These are phyloP conservation scores for Hyphochytrium catenoides DNA, from an alignment of 352 stramenopile genomes.

Conservation along the genomic window DNA sequence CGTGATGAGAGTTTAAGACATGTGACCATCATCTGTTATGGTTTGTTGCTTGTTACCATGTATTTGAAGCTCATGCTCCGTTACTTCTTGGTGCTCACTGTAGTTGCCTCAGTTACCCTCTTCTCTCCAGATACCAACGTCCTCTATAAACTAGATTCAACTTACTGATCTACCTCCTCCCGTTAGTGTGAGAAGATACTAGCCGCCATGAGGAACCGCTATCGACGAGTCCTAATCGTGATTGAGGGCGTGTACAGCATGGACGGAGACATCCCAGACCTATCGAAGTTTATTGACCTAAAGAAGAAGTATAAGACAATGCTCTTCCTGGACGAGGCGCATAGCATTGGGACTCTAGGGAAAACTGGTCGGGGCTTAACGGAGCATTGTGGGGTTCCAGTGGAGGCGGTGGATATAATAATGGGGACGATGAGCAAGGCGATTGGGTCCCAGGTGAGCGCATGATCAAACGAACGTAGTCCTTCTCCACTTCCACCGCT, in stretches of 20 bases:
- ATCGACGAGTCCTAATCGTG: slow-evolving; percentile 40
- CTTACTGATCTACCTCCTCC: no score
- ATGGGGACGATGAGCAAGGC: slow-evolving; percentile 49
- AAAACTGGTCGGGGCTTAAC: slow-evolving; percentile 21
- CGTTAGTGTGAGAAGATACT: slow-evolving; percentile 51
- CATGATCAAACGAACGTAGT: no score
- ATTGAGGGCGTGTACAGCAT: slow-evolving; percentile 37
- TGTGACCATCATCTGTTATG: no score
- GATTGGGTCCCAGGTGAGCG: slow-evolving; percentile 27
- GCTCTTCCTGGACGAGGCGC: slow-evolving; percentile 29
- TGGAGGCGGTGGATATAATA: slow-evolving; percentile 23
- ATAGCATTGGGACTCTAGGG: slow-evolving; percentile 37
- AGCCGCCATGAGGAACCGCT: slow-evolving; percentile 28
- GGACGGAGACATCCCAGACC: slow-evolving; percentile 30
- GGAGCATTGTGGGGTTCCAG: slow-evolving; percentile 21
- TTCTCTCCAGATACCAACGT: no score
- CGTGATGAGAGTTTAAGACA: no score
- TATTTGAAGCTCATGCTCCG: no score
- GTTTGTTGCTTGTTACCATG: no score
- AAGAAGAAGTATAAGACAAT: slow-evolving; percentile 39
- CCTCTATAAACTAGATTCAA: no score
- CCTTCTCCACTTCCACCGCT: no score
- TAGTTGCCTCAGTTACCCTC: no score
- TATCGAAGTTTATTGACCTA: slow-evolving; percentile 23
- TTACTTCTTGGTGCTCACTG: no score